phyloP scores from a whole-genome alignment of 1,284 basidiomycete genomes.

The Tilletiaria anomala region DNA sequence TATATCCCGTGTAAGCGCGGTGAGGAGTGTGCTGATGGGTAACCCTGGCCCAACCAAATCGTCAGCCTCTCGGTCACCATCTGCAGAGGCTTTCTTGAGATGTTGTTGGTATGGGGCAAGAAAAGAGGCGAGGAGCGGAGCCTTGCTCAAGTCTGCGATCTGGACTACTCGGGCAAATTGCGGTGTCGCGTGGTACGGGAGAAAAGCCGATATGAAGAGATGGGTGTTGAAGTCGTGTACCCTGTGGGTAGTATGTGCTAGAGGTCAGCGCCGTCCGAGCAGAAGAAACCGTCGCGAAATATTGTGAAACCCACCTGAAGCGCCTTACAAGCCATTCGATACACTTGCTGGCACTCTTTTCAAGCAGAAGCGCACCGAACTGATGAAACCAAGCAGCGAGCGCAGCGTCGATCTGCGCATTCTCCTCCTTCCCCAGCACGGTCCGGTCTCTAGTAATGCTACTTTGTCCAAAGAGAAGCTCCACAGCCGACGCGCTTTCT shows the following conservation, averaged over 20 bases:
- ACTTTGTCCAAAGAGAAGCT: conserved; percentile 65
- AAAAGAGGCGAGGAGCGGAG: conserved; percentile 7
- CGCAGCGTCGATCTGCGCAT: conserved; percentile 49
- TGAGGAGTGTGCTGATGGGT: no score
- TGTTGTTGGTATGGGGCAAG: conserved; percentile 46
- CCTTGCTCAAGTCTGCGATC: conserved; percentile 55
- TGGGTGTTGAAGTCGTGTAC: conserved; percentile 85
- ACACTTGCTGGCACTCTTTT: conserved; percentile 68
- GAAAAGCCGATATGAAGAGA: conserved; percentile 62
- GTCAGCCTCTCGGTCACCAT: no score
- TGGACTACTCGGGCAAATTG: conserved; percentile 88
- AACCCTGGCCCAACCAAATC: no score
- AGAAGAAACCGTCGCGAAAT: not conserved
- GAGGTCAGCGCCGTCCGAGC: not conserved
- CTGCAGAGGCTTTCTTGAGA: conserved; percentile 58
- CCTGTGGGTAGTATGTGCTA: conserved; percentile 42
- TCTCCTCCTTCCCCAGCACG: conserved; percentile 55
- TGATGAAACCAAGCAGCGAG: conserved; percentile 56
- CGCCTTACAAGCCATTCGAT: conserved; percentile 89
- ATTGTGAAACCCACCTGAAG: conserved; percentile 55
- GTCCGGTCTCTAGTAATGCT: conserved; percentile 67
- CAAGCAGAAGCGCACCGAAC: conserved; percentile 66
- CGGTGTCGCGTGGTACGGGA: conserved; percentile 87
- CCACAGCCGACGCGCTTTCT: conserved; percentile 11
- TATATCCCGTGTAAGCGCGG: conserved; percentile 54